These are phyloP conservation scores for Fragaria vesca DNA, from an alignment of 306 rosid genomes.

Conservation along the genomic window DNA sequence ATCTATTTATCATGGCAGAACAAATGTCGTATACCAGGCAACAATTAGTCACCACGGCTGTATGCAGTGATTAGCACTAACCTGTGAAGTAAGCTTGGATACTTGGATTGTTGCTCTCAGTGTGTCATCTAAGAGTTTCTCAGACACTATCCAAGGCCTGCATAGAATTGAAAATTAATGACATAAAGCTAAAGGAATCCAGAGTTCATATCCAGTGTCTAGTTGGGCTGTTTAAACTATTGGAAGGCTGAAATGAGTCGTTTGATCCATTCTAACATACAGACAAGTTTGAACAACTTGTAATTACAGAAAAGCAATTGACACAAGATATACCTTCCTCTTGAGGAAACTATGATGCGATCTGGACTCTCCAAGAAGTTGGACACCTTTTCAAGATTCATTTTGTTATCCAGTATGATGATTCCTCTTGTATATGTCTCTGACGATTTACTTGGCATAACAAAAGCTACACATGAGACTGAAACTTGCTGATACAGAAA, in stretches of 20 bases:
- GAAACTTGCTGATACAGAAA: conserved; percentile 5
- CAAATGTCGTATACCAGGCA: not conserved
- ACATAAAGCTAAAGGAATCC: not conserved
- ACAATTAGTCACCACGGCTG: not conserved
- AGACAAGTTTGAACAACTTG: not conserved
- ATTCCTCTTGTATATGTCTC: not conserved
- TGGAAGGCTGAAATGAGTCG: not conserved
- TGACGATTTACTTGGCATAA: not conserved
- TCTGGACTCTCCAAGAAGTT: conserved; percentile 1
- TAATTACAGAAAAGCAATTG: not conserved
- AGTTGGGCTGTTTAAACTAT: not conserved
- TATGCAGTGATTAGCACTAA: not conserved
- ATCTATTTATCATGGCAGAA: not conserved
- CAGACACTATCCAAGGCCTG: not conserved
- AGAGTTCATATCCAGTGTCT: not conserved
- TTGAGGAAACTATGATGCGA: not conserved
- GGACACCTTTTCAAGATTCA: not conserved
- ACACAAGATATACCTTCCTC: not conserved
- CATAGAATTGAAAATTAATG: not conserved
- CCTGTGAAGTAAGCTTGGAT: not conserved
- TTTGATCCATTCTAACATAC: not conserved
- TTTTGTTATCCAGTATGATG: not conserved
- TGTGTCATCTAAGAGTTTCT: not conserved
- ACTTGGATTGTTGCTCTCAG: not conserved
- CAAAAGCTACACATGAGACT: not conserved